phyloP scores from a whole-genome alignment of 75 land plant species.

The Picea glauca region DNA sequence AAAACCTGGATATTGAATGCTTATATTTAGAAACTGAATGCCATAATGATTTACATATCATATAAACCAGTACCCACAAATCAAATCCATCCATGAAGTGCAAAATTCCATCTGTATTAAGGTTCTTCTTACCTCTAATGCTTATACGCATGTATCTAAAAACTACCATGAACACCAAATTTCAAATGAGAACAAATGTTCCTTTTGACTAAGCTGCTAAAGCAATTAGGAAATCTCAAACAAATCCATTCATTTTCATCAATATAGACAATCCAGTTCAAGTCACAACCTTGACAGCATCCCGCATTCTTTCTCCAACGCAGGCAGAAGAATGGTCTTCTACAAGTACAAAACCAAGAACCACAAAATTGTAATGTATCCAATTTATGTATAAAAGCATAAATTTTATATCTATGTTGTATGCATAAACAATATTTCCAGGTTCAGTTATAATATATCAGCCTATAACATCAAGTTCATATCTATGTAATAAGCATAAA shows the following conservation, averaged over 20 bases:
- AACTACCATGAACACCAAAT: too few relatives aligned
- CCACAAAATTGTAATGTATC: background rate
- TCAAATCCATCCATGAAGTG: background rate
- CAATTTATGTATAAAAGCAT: background rate
- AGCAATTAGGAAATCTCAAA: too few relatives aligned
- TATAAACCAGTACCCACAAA: background rate
- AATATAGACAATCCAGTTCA: background rate
- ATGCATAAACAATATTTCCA: background rate
- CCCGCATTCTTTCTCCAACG: conserved; percentile 78
- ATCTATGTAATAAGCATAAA: background rate
- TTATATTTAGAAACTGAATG: conserved; percentile 3
- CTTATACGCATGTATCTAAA: background rate
- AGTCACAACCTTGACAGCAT: conserved; percentile 64
- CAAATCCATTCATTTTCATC: too few relatives aligned
- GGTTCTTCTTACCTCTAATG: background rate
- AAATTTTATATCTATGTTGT: background rate
- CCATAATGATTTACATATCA: background rate
- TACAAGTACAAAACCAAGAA: background rate
- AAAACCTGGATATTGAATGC: conserved; percentile 52
- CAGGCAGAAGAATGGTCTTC: conserved; percentile 55
- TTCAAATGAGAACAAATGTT: too few relatives aligned
- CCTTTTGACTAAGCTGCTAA: too few relatives aligned
- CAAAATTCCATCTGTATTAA: background rate
- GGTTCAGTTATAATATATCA: too few relatives aligned
- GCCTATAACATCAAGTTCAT: background rate